A percentile compares a stretch with the other conserved stretches of the same genome.
Conservation (phyloP, 257 asterid species). For the Salvia hispanica region DNA sequence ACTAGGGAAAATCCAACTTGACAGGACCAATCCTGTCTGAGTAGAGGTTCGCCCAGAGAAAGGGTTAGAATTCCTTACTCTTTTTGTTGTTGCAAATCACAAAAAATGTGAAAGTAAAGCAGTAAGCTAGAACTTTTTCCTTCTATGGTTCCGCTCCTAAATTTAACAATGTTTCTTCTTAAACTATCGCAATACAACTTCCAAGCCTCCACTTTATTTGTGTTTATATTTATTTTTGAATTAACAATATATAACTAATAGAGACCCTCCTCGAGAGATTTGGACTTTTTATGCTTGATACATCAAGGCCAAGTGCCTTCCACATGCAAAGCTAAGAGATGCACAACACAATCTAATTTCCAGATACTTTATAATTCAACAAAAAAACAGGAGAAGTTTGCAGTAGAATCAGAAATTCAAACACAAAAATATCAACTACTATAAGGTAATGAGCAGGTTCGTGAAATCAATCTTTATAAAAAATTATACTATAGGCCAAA, state of each 20-base stretch:
- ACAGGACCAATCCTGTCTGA: background rate
- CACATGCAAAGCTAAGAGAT: slow-evolving; percentile 16
- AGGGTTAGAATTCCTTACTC: slow-evolving; percentile 3
- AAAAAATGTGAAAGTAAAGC: slow-evolving; percentile 11
- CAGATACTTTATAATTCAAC: slow-evolving; percentile 10
- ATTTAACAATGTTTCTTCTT: background rate
- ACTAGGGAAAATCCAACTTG: background rate
- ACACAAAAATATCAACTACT: slow-evolving; percentile 14
- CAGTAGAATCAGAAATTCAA: slow-evolving; percentile 26
- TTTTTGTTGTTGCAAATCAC: background rate
- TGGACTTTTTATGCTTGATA: background rate
- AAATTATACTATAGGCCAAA: slow-evolving; percentile 15
- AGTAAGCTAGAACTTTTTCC: background rate
- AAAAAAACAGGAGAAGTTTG: background rate
- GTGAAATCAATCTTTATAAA: slow-evolving; percentile 12
- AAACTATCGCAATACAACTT: slow-evolving; percentile 1
- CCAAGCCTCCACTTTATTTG: background rate
- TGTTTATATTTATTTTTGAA: background rate
- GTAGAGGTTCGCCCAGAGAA: slow-evolving; percentile 2
- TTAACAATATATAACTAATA: background rate
- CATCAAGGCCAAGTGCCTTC: background rate
- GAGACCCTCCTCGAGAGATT: background rate
- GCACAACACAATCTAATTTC: background rate
- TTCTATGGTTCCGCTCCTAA: background rate
- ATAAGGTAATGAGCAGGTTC: background rate